These are phyloP conservation scores for Oropetium thomaeum DNA, from an alignment of 176 grass and related monocot species.

Conservation along the genomic window DNA sequence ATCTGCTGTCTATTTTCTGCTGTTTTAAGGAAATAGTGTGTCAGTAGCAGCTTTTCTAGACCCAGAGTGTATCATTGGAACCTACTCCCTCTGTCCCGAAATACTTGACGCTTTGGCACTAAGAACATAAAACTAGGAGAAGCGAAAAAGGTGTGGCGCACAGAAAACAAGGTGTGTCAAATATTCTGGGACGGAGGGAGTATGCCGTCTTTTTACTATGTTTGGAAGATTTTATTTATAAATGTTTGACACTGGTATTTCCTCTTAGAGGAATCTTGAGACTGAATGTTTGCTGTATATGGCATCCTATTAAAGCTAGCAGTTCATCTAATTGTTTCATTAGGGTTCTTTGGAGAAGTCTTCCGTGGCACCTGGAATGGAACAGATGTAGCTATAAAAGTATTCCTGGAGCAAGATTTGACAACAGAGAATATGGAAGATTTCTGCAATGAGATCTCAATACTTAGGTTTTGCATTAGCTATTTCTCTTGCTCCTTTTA, in stretches of 20 bases:
- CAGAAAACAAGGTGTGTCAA: no score
- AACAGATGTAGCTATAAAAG: conserved; percentile 98
- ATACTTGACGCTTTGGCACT: no score
- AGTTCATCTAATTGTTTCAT: conserved; percentile 30
- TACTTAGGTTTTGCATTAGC: conserved; percentile 67
- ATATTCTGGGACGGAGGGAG: no score
- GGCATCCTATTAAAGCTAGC: background rate
- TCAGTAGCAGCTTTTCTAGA: conserved; percentile 9
- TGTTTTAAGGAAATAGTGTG: background rate
- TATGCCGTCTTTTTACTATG: conserved; percentile 2
- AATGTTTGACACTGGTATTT: conserved; percentile 1
- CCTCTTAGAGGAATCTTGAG: conserved; percentile 1
- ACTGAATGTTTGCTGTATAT: background rate
- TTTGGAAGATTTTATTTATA: background rate
- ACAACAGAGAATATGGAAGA: conserved; percentile 99
- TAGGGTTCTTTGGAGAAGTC: conserved; percentile 97
- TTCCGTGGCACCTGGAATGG: conserved; percentile 97
- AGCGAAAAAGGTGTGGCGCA: no score
- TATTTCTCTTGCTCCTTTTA: conserved; percentile 5
- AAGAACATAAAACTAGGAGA: no score
- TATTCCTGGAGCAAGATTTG: conserved; percentile 98
- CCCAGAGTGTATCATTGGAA: background rate
- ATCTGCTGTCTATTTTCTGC: conserved; percentile 15
- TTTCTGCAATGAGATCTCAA: conserved; percentile 98
- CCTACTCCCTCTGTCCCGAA: no score